Base-by-base conservation (phyloP, 345 rosid genomes). In the Iberis pinnata region DNA sequence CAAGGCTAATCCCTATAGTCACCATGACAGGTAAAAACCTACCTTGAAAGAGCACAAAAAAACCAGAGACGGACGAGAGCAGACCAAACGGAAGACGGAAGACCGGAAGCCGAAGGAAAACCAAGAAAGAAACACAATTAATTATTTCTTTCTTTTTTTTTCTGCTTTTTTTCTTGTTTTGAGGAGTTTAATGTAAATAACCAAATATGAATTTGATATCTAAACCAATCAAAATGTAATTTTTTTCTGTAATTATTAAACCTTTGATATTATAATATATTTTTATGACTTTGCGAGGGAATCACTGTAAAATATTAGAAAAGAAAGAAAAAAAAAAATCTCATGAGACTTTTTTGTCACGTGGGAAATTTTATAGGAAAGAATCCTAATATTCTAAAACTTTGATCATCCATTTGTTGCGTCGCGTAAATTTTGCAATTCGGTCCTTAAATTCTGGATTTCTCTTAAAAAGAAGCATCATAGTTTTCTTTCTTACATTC, bases 131-230 rank as follows among this genome's bases (percentile, higher is more conserved):
- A n/a, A n/a, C n/a, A n/a, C n/a, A n/a, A n/a, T n/a, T n/a, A n/a
- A n/a, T n/a, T n/a, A n/a, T n/a, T n/a, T n/a, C n/a, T n/a, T n/a
- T n/a, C n/a, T 66, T 49, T 18, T 60, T 43, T 60, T 67, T 56
- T 67, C 67, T 60, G 58, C 72, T 54, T 67, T 42, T 32, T 31
- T 27, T 35, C 12, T 17, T 35, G 18, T 29, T 51, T 26, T n/a
- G n/a, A n/a, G n/a, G n/a, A n/a, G n/a, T n/a, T 2, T 40, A 7
- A 52, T 58, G 56, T 59, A 59, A 27, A 52, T 43, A 26, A 17
- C 14, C 44, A 22, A 16, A 36, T 45, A 10, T 29, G 25, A 0
- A 40, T n/a, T n/a, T n/a, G n/a, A 12, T 46, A 35, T 44, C 33
- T 39, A 10, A 40, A n/a, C n/a, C n/a, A 63, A 43, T 63, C 46